A percentile compares a stretch with the other conserved stretches of the same genome.
These are phyloP conservation scores for Zygosaccharomyces lentus DNA, from an alignment of 805 yeast genomes.

Conservation along the genomic window DNA sequence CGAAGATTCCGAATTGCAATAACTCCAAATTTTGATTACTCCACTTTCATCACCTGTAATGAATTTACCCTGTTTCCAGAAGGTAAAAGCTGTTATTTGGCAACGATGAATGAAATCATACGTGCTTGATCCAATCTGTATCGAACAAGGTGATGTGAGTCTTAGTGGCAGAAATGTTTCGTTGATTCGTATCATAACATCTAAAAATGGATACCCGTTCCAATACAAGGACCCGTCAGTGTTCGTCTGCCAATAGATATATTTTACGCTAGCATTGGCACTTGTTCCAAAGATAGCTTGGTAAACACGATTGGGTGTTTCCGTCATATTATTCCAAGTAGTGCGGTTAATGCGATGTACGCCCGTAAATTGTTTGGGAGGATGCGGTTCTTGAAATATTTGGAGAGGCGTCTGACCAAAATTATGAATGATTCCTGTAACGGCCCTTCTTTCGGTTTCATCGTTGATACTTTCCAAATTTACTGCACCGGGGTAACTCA, in stretches of 20 bases:
- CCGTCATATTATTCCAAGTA: constrained; percentile 9
- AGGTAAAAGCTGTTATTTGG: constrained; percentile 27
- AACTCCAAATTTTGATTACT: constrained; percentile 53
- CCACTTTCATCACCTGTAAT: constrained; percentile 51
- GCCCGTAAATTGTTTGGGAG: constrained; percentile 35
- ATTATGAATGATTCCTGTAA: constrained; percentile 81
- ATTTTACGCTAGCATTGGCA: constrained; percentile 1
- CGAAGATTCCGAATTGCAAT: constrained; percentile 14
- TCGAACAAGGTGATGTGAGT: constrained; percentile 4
- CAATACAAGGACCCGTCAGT: constrained; percentile 9
- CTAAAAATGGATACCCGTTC: constrained; percentile 17
- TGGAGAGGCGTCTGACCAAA: constrained; percentile 88
- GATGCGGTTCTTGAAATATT: constrained; percentile 66
- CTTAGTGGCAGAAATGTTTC: constrained; percentile 5
- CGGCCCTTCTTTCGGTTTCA: constrained; percentile 67
- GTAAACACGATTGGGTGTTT: constrained; percentile 4
- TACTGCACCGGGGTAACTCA: constrained; percentile 81
- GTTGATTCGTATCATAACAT: constrained; percentile 6
- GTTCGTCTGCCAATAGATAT: constrained; percentile 10
- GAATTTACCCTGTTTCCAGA: constrained; percentile 27
- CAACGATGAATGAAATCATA: constrained; percentile 35
- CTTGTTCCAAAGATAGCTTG: background rate
- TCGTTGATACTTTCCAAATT: constrained; percentile 70
- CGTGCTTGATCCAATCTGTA: constrained; percentile 12
- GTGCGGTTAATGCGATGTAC: constrained; percentile 3